Base-by-base conservation (phyloP, 2,329 filamentous ascomycete species). In the Apiospora marii region DNA sequence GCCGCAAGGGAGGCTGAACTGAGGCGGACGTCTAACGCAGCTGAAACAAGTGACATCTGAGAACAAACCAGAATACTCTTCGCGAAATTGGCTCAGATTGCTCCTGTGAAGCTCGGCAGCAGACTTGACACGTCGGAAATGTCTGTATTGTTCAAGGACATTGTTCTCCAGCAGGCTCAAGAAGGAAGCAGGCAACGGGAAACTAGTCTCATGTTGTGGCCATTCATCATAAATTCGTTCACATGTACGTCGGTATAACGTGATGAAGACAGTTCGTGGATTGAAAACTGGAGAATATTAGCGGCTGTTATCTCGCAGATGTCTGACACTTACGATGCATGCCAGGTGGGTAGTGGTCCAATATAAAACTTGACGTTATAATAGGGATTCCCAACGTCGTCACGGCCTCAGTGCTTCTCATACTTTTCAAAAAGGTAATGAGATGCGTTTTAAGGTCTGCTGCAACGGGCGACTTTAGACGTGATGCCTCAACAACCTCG, bases 1-100 rank as follows among this genome's bases (percentile, higher is more conserved):
- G 4, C 79, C 77, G 73, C 78, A 84, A 27, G 73, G 74, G 8
- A 84, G 74, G 10, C 58, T 44, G 53, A 79, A 76, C 61, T 79
- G 79, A 3, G 79, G 80, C n/a, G 68, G 72, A 14, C 73, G 73
- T 43, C 77, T 70, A 12, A 82, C 67, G 72, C 78, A 83, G 48
- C 69, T 80, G n/a, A 82, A 74, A 70, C 78, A 83, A 41, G 75
- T 75, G 24, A 70, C 73, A 53, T 78, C 68, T 68, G 71, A 79
- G 43, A 76, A 77, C 5, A 77, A 48, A 14, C 72, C 22, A 30
- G 49, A n/a, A 68, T 61, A 72, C 69, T 51, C 22, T 48, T 49
- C 12, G 34, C 61, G 70, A 68, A 71, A 71, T 41, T 41, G 19
- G 53, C 24, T 6, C 34, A 68, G 27, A 43, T 49, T 44, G 12